Conservation (phyloP, 371 early-diverging fungal species). For the Mucor indicus region DNA sequence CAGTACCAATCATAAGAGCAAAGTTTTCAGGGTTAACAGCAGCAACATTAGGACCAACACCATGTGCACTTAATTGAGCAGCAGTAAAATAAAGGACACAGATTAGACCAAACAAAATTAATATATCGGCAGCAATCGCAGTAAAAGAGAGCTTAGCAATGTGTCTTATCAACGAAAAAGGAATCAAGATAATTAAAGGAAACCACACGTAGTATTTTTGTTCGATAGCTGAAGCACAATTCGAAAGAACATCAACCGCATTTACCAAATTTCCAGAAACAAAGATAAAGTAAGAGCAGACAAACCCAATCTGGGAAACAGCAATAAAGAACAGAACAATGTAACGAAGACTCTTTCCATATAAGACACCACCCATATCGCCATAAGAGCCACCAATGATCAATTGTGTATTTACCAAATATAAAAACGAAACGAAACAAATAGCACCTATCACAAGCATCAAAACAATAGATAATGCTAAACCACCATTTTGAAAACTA, state of each 20-base stretch:
- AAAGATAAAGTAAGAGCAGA: constrained; percentile 48
- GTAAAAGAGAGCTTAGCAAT: constrained; percentile 66
- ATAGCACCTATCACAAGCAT: constrained; percentile 27
- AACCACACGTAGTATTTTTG: constrained; percentile 55
- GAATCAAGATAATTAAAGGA: constrained; percentile 60
- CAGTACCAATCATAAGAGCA: constrained; percentile 76
- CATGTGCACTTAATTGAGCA: constrained; percentile 19
- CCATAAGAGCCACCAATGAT: constrained; percentile 70
- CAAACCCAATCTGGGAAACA: constrained; percentile 64
- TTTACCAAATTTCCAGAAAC: constrained; percentile 42
- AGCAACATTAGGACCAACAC: constrained; percentile 41
- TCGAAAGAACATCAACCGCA: constrained; percentile 39
- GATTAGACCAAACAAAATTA: constrained; percentile 65
- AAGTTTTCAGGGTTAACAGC: constrained; percentile 61
- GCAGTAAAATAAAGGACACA: constrained; percentile 42
- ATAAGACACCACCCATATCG: constrained; percentile 72
- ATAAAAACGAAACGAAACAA: constrained; percentile 28
- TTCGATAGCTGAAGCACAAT: constrained; percentile 29
- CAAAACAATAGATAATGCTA: constrained; percentile 23
- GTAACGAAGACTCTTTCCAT: constrained; percentile 54
- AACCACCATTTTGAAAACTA: constrained; percentile 36
- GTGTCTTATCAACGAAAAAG: constrained; percentile 64
- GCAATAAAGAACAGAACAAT: constrained; percentile 62
- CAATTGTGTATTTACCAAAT: constrained; percentile 32
- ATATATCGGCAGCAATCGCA: constrained; percentile 68